Evolutionary conservation across 2,329 filamentous ascomycete genomes (phyloP).

Genomic region (Penicillium sclerotiorum): DNA sequence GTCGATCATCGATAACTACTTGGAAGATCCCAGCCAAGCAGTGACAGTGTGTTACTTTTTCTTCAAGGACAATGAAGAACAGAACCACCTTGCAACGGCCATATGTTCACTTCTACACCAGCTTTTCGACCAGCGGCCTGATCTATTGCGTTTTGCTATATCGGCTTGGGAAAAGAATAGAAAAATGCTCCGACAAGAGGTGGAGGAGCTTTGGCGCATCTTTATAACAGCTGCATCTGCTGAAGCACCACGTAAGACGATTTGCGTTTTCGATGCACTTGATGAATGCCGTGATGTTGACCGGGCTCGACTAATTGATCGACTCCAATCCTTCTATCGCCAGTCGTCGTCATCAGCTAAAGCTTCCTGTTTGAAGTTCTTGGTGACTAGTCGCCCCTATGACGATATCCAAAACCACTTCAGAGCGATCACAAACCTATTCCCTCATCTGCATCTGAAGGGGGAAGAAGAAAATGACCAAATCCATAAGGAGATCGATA

Average conservation of each 20-base stretch:
- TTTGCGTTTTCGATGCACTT: conserved; percentile 12
- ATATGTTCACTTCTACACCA: conserved; percentile 43
- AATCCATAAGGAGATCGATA: conserved; percentile 17
- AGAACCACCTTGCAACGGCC: conserved; percentile 32
- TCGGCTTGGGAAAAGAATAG: conserved; percentile 22
- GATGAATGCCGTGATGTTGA: conserved; percentile 13
- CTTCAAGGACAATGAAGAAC: conserved; percentile 41
- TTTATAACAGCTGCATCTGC: conserved; percentile 8
- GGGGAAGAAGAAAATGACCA: conserved; percentile 16
- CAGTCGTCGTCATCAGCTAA: neutral
- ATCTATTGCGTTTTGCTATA: conserved; percentile 27
- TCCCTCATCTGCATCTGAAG: conserved; percentile 8
- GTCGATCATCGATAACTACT: conserved; percentile 35
- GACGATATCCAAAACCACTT: conserved; percentile 10
- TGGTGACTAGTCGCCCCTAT: conserved; percentile 23
- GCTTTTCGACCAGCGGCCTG: conserved; percentile 30
- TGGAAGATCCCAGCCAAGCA: conserved; percentile 13
- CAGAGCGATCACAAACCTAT: neutral
- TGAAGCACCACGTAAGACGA: neutral
- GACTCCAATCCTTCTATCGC: conserved; percentile 7
- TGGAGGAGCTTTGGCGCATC: conserved; percentile 17
- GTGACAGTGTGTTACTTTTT: conserved; percentile 42
- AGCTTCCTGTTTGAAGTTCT: conserved; percentile 16
- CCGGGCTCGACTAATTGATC: conserved; percentile 9
- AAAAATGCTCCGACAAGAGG: conserved; percentile 15